These are phyloP conservation scores for Apostasia shenzhenica DNA, from an alignment of 106 monocot species.

Conservation along the genomic window DNA sequence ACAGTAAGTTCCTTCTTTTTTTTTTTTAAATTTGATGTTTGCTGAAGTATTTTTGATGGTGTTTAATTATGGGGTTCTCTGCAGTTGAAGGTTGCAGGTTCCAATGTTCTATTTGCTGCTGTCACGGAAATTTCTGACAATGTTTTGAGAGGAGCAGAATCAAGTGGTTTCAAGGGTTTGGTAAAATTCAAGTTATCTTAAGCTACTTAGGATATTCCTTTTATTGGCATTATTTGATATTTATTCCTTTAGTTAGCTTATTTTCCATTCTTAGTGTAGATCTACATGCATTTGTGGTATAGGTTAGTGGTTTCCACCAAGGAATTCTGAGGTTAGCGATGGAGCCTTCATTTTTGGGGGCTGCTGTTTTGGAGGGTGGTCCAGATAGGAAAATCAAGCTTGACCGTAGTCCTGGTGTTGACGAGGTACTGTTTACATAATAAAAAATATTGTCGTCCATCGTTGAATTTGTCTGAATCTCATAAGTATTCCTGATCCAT, in stretches of 20 bases:
- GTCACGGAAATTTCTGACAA: constrained; percentile 88
- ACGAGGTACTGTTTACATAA: constrained; percentile 53
- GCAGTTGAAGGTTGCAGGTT: constrained; percentile 80
- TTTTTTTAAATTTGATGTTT: not conserved
- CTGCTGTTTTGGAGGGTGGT: constrained; percentile 84
- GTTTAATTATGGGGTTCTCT: constrained; percentile 3
- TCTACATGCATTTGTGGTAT: not conserved
- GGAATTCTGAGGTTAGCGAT: constrained; percentile 81
- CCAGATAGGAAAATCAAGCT: constrained; percentile 88
- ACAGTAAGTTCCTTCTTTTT: constrained; percentile 35
- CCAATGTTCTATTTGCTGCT: constrained; percentile 82
- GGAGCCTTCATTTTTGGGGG: constrained; percentile 79
- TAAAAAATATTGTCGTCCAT: not conserved
- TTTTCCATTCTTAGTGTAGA: not conserved
- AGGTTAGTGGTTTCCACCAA: constrained; percentile 91
- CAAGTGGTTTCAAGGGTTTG: constrained; percentile 80
- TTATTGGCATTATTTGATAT: not conserved
- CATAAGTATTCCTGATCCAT: not conserved
- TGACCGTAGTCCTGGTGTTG: constrained; percentile 77
- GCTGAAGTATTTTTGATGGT: not conserved
- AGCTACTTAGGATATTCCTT: not conserved
- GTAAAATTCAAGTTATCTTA: constrained; percentile 23
- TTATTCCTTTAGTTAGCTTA: not conserved
- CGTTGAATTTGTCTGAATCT: not conserved
- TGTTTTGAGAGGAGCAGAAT: constrained; percentile 79